These are phyloP conservation scores for Xylona heveae DNA, from an alignment of 495 filamentous ascomycete species.

Conservation along the genomic window DNA sequence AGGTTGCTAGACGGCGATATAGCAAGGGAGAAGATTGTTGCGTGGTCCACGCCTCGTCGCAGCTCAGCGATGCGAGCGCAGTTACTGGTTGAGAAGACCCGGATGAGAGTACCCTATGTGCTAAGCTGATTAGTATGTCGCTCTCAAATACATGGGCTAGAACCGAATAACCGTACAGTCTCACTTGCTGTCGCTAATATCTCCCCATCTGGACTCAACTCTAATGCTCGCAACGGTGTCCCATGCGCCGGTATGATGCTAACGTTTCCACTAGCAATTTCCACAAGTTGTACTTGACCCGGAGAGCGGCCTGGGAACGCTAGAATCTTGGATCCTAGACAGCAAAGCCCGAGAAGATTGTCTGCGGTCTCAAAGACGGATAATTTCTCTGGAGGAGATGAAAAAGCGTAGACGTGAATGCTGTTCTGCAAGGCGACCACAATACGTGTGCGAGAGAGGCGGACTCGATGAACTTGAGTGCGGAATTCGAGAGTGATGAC, in stretches of 20 bases:
- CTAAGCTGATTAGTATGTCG: slow-evolving; percentile 1
- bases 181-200: slow-evolving; percentile 82
- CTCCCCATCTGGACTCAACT: slow-evolving; percentile 60
- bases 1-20: slow-evolving; percentile 61
- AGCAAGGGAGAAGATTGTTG: slow-evolving; percentile 65
- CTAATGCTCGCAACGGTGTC: slow-evolving; percentile 54
- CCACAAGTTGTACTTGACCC: slow-evolving; percentile 84
- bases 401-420: slow-evolving; percentile 64
- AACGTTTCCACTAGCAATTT: slow-evolving; percentile 60
- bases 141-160: slow-evolving; percentile 1
- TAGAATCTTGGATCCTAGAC: slow-evolving; percentile 45
- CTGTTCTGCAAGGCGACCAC: slow-evolving; percentile 65
- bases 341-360: slow-evolving; percentile 67
- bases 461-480: slow-evolving; percentile 54
- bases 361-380: slow-evolving; percentile 68
- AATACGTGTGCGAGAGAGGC: slow-evolving; percentile 57
- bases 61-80: slow-evolving; percentile 65
- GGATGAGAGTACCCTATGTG: slow-evolving; percentile 61
- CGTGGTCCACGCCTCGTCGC: slow-evolving; percentile 72
- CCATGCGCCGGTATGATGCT: slow-evolving; percentile 89
- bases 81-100: slow-evolving; percentile 57
- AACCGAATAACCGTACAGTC: slow-evolving; percentile 26
- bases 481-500: slow-evolving; percentile 54
- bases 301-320: slow-evolving; percentile 67
- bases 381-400: slow-evolving; percentile 48